Evolutionary conservation across 139 green algal genomes (phyloP), one percentile per base, ranked within the genome.

Genomic region (Chlorokybus atmophyticus): DNA sequence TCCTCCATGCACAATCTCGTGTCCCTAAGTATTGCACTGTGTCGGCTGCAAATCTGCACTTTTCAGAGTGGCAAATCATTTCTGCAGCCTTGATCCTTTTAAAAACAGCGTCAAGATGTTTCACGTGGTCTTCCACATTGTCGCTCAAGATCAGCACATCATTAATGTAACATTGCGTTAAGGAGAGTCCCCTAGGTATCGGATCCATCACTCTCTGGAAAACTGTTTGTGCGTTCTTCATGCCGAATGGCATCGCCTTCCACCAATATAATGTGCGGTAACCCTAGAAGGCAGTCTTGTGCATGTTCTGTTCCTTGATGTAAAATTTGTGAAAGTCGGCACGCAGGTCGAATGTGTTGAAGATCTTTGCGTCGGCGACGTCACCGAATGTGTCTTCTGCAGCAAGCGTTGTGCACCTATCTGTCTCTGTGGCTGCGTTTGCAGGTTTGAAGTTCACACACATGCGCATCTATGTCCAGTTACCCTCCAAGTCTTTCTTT

Each of bases 161-260:
- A 32, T 60, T 39, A 24, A 44, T 50, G 35, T 35, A 50, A 19
- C 14, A 27, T 38, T 14, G 3, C 5, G 50, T 31, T 14, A 27
- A 41, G 4, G 50, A 21, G 14, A 57, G 25, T 14, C 50, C 28
- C 4, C 3, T 26, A 3, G 42, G 29, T 19, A 19, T 31, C 4
- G 41, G 5, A 41, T 57, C 53, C 30, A 60, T 29, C 2, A 50
- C 53, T 3, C 53, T 14, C 25, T 50, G 35, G 27, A 50, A 50
- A 5, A 5, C n/a, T 21, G 53, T 39, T 3, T 21, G 5, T 21
- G 3, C 32, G 23, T 60, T 50, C n/a, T 32, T 8, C 19, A 28
- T 23, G 5, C 35, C 52, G 24, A 47, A 30, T 6, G 29, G 29
- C 21, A 47, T 30, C 10, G 7, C 10, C 28, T 30, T 23, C 28